Base-by-base conservation (phyloP, 2,329 filamentous ascomycete genomes). In the Penicillium sp. region DNA sequence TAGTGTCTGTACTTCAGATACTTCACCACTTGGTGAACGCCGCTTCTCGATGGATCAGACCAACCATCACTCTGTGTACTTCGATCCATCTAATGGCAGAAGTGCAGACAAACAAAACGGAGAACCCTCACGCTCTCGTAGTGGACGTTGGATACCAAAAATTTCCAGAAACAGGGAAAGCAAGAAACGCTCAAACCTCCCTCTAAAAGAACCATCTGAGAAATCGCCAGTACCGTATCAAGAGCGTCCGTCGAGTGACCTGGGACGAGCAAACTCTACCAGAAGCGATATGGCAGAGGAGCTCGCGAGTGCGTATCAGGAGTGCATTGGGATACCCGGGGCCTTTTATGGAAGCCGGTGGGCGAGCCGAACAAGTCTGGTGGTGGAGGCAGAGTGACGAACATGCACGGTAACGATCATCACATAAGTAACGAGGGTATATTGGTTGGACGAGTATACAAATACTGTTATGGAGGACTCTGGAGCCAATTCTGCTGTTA, bases 251-350 rank as follows among this genome's bases (percentile, higher is more conserved):
- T 60, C 60, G 2, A 51, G 29, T 44, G 55, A 48, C 19, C 44
- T 59, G 33, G 54, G 55, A 38, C 60, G 64, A 47, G 52, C 52
- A 9, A 52, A 57, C 34, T 65, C 63, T 11, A 63, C 62, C 27
- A 62, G 47, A 39, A 62, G 60, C 29, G 50, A 56, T 27, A 19
- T 44, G 11, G 53, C 55, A 16, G 61, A 63, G 13, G 66, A 70
- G 13, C 60, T 64, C 51, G 63, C 59, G 21, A 68, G 58, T 46
- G 48, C 59, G 31, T 69, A 69, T 49, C 62, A 63, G 23, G 67
- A 69, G 39, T 68, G 65, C 53, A 53, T 69, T 27, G 60, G 65
- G 15, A 65, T 68, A 60, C 68, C 65, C 4, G 65, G 65, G 11
- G 63, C 65, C 0, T 67, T 67, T 41, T 59, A 65, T 53, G 65